These are phyloP conservation scores for Elongisporangium prolatum DNA, from an alignment of 352 stramenopile genomes.

Conservation along the genomic window DNA sequence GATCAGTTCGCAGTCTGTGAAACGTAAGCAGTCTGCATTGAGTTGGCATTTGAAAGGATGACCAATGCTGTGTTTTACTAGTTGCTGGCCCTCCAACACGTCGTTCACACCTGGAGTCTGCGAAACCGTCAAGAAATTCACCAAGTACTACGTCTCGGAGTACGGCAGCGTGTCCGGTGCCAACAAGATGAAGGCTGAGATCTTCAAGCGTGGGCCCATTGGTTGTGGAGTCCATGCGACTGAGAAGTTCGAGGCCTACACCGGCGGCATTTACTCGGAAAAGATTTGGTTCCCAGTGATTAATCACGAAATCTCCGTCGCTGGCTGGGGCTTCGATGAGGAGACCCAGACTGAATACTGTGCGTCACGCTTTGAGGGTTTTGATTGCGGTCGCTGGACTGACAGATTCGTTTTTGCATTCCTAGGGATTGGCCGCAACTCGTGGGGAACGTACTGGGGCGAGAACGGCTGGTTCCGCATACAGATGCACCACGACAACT, in stretches of 20 bases:
- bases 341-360: constrained; percentile 88
- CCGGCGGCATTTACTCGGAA: constrained; percentile 80
- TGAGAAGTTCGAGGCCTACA: constrained; percentile 78
- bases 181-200: constrained; percentile 90
- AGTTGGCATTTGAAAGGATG: not conserved
- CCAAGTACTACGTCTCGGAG: constrained; percentile 88
- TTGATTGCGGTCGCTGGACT: not conserved
- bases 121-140: constrained; percentile 81
- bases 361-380: constrained; percentile 15
- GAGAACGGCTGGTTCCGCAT: constrained; percentile 92
- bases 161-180: constrained; percentile 84
- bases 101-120: constrained; percentile 83
- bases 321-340: constrained; percentile 84
- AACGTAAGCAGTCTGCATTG: constrained; percentile 37
- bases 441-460: constrained; percentile 91
- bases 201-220: constrained; percentile 89
- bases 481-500: constrained; percentile 87
- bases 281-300: constrained; percentile 76
- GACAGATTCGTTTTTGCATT: constrained; percentile 5
- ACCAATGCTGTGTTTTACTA: constrained; percentile 2
- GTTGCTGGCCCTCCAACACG: constrained; percentile 82
- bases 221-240: constrained; percentile 87
- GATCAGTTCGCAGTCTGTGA: constrained; percentile 77
- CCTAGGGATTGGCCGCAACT: constrained; percentile 88
- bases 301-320: constrained; percentile 89